These are phyloP conservation scores for Bondarzewia mesenterica DNA, from an alignment of 1,284 basidiomycete species.

Conservation along the genomic window DNA sequence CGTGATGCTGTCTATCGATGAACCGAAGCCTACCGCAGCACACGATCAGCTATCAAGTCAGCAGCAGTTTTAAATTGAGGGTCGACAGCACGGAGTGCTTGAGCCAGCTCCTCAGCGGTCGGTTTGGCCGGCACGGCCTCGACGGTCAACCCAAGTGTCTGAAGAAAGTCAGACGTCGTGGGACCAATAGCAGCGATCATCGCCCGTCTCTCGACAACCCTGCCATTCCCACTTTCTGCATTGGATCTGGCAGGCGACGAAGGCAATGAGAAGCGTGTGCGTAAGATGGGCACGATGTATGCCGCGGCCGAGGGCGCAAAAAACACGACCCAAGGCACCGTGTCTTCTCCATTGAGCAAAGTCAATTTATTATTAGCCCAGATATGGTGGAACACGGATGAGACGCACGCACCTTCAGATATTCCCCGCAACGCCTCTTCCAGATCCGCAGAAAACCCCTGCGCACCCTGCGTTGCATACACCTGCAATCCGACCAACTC, in stretches of 20 bases:
- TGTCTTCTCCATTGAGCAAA: background rate
- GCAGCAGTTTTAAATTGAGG: background rate
- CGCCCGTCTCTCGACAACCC: slow-evolving; percentile 9
- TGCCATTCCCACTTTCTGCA: background rate
- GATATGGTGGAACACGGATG: background rate
- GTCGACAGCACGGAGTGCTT: background rate
- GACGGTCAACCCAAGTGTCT: slow-evolving; percentile 40
- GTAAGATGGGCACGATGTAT: slow-evolving; percentile 45
- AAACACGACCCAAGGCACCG: slow-evolving; percentile 49
- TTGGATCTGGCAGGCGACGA: background rate
- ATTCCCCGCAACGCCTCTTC: slow-evolving; percentile 21
- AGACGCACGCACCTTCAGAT: background rate
- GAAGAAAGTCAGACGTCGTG: slow-evolving; percentile 48
- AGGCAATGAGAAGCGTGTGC: slow-evolving; percentile 32
- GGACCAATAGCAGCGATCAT: slow-evolving; percentile 59
- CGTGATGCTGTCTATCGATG: too few species aligned
- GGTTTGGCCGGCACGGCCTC: slow-evolving; percentile 50
- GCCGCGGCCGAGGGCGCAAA: slow-evolving; percentile 70
- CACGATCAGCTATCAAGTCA: background rate
- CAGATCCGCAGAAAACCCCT: slow-evolving; percentile 41
- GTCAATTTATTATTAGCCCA: background rate
- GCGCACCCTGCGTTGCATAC: slow-evolving; percentile 55
- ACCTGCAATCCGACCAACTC: slow-evolving; percentile 46
- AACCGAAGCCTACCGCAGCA: too few species aligned
- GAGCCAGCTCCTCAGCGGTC: slow-evolving; percentile 39